Percentiles rank a stretch among this genome's conserved stretches.
phyloP scores from a whole-genome alignment of 306 rosid species.

The Corylus avellana region DNA sequence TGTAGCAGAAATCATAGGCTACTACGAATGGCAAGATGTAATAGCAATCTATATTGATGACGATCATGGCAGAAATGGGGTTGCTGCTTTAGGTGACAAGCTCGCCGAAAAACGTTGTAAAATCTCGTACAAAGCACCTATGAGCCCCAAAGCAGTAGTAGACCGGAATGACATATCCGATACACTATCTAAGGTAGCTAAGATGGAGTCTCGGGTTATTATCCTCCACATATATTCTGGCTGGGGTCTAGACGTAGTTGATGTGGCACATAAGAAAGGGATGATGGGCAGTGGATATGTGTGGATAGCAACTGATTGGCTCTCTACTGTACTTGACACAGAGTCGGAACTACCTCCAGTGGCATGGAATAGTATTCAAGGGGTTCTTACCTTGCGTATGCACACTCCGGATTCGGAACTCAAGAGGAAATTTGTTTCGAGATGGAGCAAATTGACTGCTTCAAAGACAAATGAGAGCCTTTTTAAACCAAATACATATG shows the following conservation, averaged over 20 bases:
- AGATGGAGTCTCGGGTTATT: conserved; percentile 74
- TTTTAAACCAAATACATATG: conserved; percentile 50
- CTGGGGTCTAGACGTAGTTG: conserved; percentile 50
- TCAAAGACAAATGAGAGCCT: conserved; percentile 28
- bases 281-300: conserved; percentile 86
- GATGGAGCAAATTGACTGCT: conserved; percentile 73
- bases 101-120: conserved; percentile 77
- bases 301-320: conserved; percentile 87
- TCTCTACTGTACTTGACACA: conserved; percentile 64
- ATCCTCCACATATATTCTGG: conserved; percentile 53
- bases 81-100: conserved; percentile 62
- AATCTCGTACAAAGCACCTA: conserved; percentile 80
- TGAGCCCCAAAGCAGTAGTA: conserved; percentile 41
- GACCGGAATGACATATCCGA: conserved; percentile 52
- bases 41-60: conserved; percentile 85
- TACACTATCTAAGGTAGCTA: conserved; percentile 70
- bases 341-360: conserved; percentile 35
- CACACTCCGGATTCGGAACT: conserved; percentile 66
- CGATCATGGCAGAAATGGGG: conserved; percentile 89
- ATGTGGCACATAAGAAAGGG: conserved; percentile 63
- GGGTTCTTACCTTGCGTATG: conserved; percentile 64
- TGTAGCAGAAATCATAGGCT: conserved; percentile 62
- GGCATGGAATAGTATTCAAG: conserved; percentile 59
- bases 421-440: conserved; percentile 60
- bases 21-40: conserved; percentile 81